These are phyloP conservation scores for Mycogone perniciosa DNA, from an alignment of 2,329 filamentous ascomycete species.

Conservation along the genomic window DNA sequence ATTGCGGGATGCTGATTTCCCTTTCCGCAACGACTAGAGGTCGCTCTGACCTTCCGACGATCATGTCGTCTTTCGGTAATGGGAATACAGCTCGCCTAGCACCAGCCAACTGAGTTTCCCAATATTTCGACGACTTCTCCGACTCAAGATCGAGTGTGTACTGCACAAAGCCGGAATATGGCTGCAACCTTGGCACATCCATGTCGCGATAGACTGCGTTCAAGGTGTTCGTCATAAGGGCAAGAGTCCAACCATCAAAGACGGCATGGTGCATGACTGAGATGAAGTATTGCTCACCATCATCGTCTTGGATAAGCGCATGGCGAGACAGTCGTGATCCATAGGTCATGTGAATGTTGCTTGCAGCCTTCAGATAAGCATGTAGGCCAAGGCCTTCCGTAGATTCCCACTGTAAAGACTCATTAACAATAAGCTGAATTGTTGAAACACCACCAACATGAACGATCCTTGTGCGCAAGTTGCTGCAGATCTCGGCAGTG, in stretches of 20 bases:
- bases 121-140: conserved; percentile 5
- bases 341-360: conserved; percentile 1
- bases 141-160: conserved; percentile 1
- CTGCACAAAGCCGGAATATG: not conserved
- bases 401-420: not conserved
- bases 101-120: conserved; percentile 12
- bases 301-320: not conserved
- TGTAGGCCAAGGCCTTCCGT: not conserved
- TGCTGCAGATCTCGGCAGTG: conserved; percentile 1
- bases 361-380: not conserved
- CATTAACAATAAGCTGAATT: not conserved
- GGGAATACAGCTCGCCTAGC: conserved; percentile 6
- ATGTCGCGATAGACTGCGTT: not conserved
- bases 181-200: not conserved
- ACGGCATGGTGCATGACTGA: conserved; percentile 2
- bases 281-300: not conserved
- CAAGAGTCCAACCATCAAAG: conserved; percentile 6
- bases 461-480: conserved; percentile 8
- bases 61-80: not conserved
- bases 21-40: not conserved
- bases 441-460: not conserved
- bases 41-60: not conserved
- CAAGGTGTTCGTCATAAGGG: not conserved
- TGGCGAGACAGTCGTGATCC: not conserved
- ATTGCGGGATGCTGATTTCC: not conserved